A percentile compares a stretch with the other conserved stretches of the same genome.
Evolutionary conservation across 129 eudicot species (phyloP).

Genomic region (Artemisia tridentata): DNA sequence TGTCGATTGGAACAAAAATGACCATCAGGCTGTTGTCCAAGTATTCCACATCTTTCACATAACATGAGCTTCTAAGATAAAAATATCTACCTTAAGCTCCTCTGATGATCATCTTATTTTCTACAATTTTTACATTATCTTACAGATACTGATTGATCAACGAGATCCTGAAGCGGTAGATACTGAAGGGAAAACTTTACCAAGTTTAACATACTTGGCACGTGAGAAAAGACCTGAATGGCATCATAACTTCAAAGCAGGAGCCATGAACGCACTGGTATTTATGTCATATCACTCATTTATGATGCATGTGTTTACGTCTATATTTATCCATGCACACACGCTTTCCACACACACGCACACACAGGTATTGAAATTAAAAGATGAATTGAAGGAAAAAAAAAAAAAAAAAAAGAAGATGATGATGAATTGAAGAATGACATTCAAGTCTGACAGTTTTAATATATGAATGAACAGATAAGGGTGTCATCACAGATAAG

Average conservation of each 20-base stretch:
- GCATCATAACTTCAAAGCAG: slow-evolving; percentile 51
- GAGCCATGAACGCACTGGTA: slow-evolving; percentile 51
- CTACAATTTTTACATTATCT: too few relatives aligned
- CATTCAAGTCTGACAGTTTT: background rate
- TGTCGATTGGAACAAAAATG: slow-evolving; percentile 12
- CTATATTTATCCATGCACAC: background rate
- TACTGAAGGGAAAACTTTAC: slow-evolving; percentile 28
- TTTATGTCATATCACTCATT: background rate
- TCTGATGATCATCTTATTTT: background rate
- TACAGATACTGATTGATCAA: slow-evolving; percentile 44
- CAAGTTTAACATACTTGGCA: slow-evolving; percentile 38
- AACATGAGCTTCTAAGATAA: background rate
- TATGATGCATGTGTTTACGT: background rate
- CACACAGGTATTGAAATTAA: too few relatives aligned
- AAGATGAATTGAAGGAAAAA: too few relatives aligned
- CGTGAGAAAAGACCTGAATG: slow-evolving; percentile 43
- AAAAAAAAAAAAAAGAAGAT: too few relatives aligned
- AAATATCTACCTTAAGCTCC: background rate
- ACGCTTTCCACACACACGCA: background rate
- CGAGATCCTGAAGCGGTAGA: slow-evolving; percentile 24
- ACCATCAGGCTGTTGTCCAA: slow-evolving; percentile 46
- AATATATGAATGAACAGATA: slow-evolving; percentile 26
- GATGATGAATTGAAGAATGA: background rate
- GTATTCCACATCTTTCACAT: slow-evolving; percentile 20
- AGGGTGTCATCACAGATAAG: slow-evolving; percentile 50